Evolutionary conservation across 1,139 yeast species (phyloP).

Genomic region (Hansenula sp.): DNA sequence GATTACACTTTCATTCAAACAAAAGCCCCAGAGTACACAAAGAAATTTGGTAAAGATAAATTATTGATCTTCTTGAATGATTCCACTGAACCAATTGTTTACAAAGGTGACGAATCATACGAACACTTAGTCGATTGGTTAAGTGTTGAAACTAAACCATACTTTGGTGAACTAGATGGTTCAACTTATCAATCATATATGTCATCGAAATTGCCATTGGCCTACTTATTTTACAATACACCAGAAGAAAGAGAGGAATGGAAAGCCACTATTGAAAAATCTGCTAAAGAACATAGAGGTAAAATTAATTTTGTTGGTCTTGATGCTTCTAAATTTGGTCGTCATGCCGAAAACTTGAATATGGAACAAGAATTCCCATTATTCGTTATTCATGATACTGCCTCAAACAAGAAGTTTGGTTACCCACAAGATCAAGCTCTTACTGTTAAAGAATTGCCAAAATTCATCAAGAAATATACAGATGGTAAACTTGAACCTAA

Average conservation of each 20-base stretch:
- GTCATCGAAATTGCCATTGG: constrained; percentile 71
- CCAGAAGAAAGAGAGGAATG: constrained; percentile 63
- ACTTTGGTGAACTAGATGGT: constrained; percentile 88
- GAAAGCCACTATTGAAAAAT: constrained; percentile 46
- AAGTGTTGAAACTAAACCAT: constrained; percentile 71
- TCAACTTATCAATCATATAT: constrained; percentile 75
- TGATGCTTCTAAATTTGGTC: constrained; percentile 78
- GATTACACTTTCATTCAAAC: constrained; percentile 59
- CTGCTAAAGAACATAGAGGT: constrained; percentile 79
- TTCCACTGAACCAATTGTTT: constrained; percentile 37
- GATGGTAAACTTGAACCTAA: constrained; percentile 68
- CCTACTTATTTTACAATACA: constrained; percentile 78
- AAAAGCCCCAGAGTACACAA: constrained; percentile 40
- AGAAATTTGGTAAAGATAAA: constrained; percentile 41
- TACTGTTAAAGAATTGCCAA: constrained; percentile 41
- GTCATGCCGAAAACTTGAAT: constrained; percentile 86
- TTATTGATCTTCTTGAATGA: constrained; percentile 24
- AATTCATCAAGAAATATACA: constrained; percentile 61
- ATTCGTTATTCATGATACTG: constrained; percentile 78
- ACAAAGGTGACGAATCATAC: constrained; percentile 34
- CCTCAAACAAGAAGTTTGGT: constrained; percentile 72
- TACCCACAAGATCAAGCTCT: constrained; percentile 45
- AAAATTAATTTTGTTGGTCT: constrained; percentile 83
- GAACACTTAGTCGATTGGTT: constrained; percentile 50
- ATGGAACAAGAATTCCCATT: constrained; percentile 87